These are phyloP conservation scores for Microbotryum lychnidis-dioicae DNA, from an alignment of 1,284 basidiomycete species.

Conservation along the genomic window DNA sequence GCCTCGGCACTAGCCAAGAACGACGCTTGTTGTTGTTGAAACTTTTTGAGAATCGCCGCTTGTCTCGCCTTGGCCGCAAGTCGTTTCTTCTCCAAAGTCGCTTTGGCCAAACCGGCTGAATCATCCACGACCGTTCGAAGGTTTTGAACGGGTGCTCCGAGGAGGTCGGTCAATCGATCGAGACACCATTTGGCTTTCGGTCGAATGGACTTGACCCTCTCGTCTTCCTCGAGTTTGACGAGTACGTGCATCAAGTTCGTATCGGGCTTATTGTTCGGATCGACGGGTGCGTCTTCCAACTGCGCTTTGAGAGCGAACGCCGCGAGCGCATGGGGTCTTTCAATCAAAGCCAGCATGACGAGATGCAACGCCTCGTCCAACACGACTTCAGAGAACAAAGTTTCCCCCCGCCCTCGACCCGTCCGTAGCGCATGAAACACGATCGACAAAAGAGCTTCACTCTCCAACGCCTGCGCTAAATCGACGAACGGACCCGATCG, in stretches of 20 bases:
- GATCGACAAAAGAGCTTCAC: slow-evolving; percentile 60
- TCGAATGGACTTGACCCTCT: slow-evolving; percentile 51
- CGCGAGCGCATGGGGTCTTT: slow-evolving; percentile 58
- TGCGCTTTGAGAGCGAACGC: slow-evolving; percentile 26
- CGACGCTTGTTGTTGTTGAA: slow-evolving; percentile 79
- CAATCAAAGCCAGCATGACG: slow-evolving; percentile 68
- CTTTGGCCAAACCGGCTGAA: not conserved
- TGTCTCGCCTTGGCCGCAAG: slow-evolving; percentile 74
- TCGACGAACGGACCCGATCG: slow-evolving; percentile 57
- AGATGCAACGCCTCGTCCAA: slow-evolving; percentile 82
- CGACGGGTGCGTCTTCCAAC: slow-evolving; percentile 43
- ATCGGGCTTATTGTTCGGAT: slow-evolving; percentile 47
- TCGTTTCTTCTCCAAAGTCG: slow-evolving; percentile 59
- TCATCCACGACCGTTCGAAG: slow-evolving; percentile 36
- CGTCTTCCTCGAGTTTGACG: slow-evolving; percentile 48
- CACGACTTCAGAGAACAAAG: slow-evolving; percentile 57
- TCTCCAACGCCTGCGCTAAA: slow-evolving; percentile 55
- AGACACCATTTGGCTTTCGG: slow-evolving; percentile 68
- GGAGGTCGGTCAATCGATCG: slow-evolving; percentile 50
- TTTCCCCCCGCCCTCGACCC: slow-evolving; percentile 13
- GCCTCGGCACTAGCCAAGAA: slow-evolving; percentile 57
- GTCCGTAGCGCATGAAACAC: slow-evolving; percentile 69
- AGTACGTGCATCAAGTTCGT: slow-evolving; percentile 49
- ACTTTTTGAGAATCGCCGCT: slow-evolving; percentile 82
- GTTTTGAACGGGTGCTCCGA: slow-evolving; percentile 50